Base-by-base conservation (phyloP, 176 grass and related monocot genomes). In the Secale cereale region DNA sequence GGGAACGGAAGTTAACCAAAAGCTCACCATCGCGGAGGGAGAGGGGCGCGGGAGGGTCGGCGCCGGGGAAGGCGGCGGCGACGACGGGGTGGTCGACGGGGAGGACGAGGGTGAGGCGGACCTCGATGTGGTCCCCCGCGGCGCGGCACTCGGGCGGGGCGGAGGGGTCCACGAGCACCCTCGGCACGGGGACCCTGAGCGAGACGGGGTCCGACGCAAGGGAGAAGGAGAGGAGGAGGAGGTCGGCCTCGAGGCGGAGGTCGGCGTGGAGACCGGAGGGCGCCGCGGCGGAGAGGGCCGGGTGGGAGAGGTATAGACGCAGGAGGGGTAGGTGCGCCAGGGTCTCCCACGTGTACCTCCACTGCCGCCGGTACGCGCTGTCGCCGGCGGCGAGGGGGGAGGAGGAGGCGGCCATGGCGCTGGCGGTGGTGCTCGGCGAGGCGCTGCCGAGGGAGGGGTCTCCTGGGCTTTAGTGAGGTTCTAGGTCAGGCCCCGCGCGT, bases 71-170 rank as follows among this genome's bases (percentile, higher is more conserved):
- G n/a, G 90, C 87, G 22, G 82, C 89, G 10, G 78, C 78, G 33
- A 91, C 85, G 61, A 86, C 73, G 20, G 92, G 87, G 62, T 94
- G 89, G 76, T 94, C 92, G 78, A 94, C 87, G 39, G 92, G 82
- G 67, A 94, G 81, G 68, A 91, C 85, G 61, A 94, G 86, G 22
- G 81, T 82, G 66, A 94, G 89, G 77, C 90, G 85, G 54, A 95
- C 86, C 79, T 92, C 90, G 30, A 92, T 22, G 67, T 94, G 82
- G 82, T 94, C 88, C 56, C 32, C 59, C 30, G 72, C 81, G 29
- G 79, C 79, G 23, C 78, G 40, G 85, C 82, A 92, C 25, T 92
- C 85, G 27, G 82, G 39, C 2, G 85, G 85, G 19, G 59, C 73
- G 4, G 85, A 68, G 1, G 93, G 93, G 59, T 94, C 93, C 4